Evolutionary conservation across 208 protist genomes (phyloP).

Genomic region (Leishmania lainsoni): DNA sequence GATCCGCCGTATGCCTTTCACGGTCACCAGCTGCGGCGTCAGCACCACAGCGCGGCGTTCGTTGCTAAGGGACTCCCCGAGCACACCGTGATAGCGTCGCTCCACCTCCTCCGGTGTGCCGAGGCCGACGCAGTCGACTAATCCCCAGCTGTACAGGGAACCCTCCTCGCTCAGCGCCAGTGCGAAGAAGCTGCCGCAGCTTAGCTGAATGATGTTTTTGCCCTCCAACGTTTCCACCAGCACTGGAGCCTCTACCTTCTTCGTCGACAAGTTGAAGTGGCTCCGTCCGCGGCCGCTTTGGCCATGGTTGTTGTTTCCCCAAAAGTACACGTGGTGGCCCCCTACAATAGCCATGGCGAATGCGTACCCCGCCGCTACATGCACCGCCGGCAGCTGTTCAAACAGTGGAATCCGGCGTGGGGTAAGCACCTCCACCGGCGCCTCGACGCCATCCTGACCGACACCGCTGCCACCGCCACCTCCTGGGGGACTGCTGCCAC

Average conservation of each 20-base stretch:
- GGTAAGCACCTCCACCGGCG: conserved; percentile 49
- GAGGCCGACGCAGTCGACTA: conserved; percentile 82
- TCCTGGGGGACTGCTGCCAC: background rate
- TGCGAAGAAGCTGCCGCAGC: conserved; percentile 87
- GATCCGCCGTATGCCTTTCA: conserved; percentile 28
- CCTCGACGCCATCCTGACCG: conserved; percentile 22
- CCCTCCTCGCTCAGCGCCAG: conserved; percentile 73
- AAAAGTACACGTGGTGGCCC: conserved; percentile 84
- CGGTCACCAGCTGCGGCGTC: conserved; percentile 64
- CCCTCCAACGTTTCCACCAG: conserved; percentile 72
- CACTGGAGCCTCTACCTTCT: conserved; percentile 73
- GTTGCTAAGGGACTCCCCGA: conserved; percentile 78
- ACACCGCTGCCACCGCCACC: conserved; percentile 4
- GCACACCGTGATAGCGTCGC: conserved; percentile 32
- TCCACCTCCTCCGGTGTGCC: conserved; percentile 67
- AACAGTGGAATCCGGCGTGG: conserved; percentile 79
- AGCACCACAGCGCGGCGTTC: conserved; percentile 81
- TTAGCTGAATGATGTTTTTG: conserved; percentile 71
- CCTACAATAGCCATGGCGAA: conserved; percentile 80
- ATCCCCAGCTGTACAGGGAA: conserved; percentile 83
- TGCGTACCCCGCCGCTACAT: conserved; percentile 79
- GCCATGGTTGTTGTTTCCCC: conserved; percentile 92
- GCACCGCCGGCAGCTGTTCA: conserved; percentile 50
- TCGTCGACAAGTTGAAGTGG: conserved; percentile 55
- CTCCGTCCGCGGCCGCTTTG: conserved; percentile 76